Percentiles rank a stretch among this genome's conserved stretches.
Conservation (phyloP, 2,329 filamentous ascomycete species). For the Neurospora sp. region DNA sequence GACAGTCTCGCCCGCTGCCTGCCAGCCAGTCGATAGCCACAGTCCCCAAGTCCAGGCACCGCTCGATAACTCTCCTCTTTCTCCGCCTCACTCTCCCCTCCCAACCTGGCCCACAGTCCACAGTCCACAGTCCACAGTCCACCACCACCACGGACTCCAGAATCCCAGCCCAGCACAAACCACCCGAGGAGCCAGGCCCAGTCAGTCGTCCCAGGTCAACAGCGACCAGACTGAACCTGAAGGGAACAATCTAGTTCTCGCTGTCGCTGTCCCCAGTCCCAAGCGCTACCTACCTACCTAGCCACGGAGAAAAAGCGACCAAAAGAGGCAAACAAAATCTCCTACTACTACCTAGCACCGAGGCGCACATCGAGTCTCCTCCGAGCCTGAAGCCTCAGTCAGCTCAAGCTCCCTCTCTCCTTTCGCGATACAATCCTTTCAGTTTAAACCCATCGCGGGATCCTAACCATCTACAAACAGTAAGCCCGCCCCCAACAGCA, state of each 20-base stretch:
- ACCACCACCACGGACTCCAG: neutral
- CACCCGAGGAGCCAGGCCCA: neutral
- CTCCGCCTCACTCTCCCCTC: neutral
- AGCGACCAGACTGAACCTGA: neutral
- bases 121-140: neutral
- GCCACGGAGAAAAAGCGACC: neutral
- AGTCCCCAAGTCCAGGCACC: neutral
- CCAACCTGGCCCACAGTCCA: neutral
- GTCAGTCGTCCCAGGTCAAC: neutral
- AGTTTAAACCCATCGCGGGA: neutral
- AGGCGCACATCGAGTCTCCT: neutral
- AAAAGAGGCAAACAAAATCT: neutral
- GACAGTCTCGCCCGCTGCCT: neutral
- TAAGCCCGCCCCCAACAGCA: neutral
- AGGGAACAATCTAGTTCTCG: neutral
- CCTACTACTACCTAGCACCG: neutral
- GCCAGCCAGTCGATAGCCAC: neutral
- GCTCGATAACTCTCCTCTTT: neutral
- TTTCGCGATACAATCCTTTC: neutral
- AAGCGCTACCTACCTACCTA: neutral
- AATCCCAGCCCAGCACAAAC: neutral
- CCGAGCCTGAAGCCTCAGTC: neutral
- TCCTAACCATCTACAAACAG: neutral
- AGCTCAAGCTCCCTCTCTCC: neutral
- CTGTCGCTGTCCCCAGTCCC: neutral